Conservation (phyloP, 768 basidiomycete species). For the Butyriboletus loyo region DNA sequence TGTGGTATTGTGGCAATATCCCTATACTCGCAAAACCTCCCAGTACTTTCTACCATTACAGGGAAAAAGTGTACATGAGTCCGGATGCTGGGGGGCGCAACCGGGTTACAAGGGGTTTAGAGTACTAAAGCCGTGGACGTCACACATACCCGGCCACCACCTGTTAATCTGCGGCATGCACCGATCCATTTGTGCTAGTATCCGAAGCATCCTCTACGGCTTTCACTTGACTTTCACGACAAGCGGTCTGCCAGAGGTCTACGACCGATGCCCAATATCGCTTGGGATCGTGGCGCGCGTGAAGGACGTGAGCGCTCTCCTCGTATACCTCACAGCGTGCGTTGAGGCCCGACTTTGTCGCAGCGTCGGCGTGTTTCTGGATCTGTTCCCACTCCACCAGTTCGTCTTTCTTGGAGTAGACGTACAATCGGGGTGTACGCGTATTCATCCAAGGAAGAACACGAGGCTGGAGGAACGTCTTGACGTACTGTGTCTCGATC, state of each 20-base stretch:
- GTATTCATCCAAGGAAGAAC: constrained; percentile 32
- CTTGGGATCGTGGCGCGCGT: constrained; percentile 29
- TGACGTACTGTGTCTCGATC: constrained; percentile 1
- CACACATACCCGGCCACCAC: too few species aligned
- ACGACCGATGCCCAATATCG: constrained; percentile 26
- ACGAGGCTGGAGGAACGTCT: constrained; percentile 16
- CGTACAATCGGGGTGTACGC: constrained; percentile 34
- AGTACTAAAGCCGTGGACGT: neutral
- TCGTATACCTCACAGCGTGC: constrained; percentile 31
- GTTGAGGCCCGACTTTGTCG: constrained; percentile 23
- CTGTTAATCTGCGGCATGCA: neutral
- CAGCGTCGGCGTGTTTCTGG: constrained; percentile 24
- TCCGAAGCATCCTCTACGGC: neutral
- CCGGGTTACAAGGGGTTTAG: too few species aligned
- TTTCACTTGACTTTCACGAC: neutral
- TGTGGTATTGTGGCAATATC: too few species aligned
- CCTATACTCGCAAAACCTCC: too few species aligned
- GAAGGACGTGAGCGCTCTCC: constrained; percentile 35
- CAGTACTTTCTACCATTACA: too few species aligned
- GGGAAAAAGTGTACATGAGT: too few species aligned
- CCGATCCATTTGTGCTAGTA: neutral
- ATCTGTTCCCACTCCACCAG: constrained; percentile 30
- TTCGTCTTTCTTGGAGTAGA: constrained; percentile 33
- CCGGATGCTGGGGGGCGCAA: too few species aligned
- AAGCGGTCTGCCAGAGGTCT: constrained; percentile 20